Evolutionary conservation across 306 rosid genomes (phyloP), one percentile per base, ranked within the genome.

Genomic region (Nissolia schottii): DNA sequence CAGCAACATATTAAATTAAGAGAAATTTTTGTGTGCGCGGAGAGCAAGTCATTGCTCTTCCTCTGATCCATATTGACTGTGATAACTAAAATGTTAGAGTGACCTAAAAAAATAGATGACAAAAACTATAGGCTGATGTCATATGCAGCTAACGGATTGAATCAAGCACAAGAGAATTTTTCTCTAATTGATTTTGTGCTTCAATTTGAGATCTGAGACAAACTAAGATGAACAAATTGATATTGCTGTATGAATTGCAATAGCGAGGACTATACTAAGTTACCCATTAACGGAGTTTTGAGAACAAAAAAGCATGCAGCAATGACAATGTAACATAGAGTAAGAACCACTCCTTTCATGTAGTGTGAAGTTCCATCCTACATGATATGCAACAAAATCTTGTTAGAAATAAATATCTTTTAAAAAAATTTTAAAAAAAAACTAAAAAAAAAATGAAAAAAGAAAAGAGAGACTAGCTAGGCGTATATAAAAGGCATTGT

Each of bases 311-410:
- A 90, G 55, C 98, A 93, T 61, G 96, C 92, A 46, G 88, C 84
- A 64, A 90, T 90, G 41, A 88, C 82, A 71, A 93, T 8, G 82
- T 90, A 93, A 81, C 92, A 90, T 1, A 93, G 84, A 20, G 84
- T 62, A 69, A 93, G 98, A 59, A 93, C 71, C 25, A 90, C 80
- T 55, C 98, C 97, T 78, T 93, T 93, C 82, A 90, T 75, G 78
- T 93, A 93, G 84, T 90, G 93, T 58, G 98, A 93, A 62, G 92
- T 90, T 64, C 98, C 98, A 84, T 93, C 98, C 96, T 93, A 58
- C 2, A 49, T 12, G 43, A 48, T 35, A 61, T 12, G 53, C 22
- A 61, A 55, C 32, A 35, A 69, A 28, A 64, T 46, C n/a, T 13
- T 4, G 55, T 63, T 27, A 51, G 19, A 34, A 34, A 51, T 6